Conservation (phyloP, 257 asterid genomes). For the Cinchona pubescens region DNA sequence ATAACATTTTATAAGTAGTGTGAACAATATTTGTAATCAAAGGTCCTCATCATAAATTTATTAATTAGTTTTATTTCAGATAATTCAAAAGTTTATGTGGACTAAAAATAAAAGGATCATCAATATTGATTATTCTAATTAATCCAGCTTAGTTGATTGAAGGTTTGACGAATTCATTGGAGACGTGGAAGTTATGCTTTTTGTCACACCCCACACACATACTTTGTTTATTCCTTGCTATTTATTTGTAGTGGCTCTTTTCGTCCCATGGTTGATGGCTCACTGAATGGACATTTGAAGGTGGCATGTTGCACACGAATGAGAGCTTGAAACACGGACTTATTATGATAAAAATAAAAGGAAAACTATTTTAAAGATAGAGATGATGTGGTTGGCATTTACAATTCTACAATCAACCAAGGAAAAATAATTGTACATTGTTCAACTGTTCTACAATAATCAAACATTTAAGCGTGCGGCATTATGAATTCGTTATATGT, state of each 20-base stretch:
- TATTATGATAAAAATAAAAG: conserved; percentile 1
- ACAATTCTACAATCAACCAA: background rate
- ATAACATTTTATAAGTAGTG: background rate
- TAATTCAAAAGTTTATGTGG: background rate
- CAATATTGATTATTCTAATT: background rate
- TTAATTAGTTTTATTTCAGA: background rate
- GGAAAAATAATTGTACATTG: no score
- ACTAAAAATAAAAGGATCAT: background rate
- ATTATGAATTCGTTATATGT: no score
- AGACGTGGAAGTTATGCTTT: conserved; percentile 19
- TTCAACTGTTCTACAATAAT: no score
- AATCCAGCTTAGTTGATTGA: background rate
- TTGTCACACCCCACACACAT: conserved; percentile 1
- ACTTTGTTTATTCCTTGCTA: background rate
- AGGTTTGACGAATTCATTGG: conserved; percentile 20
- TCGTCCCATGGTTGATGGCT: conserved; percentile 13
- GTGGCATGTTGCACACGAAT: conserved; percentile 5
- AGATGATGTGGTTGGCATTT: background rate
- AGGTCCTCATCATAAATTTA: background rate
- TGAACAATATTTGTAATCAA: background rate
- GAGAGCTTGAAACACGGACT: conserved; percentile 3
- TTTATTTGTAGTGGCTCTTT: conserved; percentile 5
- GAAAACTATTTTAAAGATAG: background rate
- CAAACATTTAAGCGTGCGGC: conserved; percentile 3
- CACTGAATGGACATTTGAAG: conserved; percentile 21